Conservation (phyloP, 257 asterid genomes). For the Nicotiana benthamiana region DNA sequence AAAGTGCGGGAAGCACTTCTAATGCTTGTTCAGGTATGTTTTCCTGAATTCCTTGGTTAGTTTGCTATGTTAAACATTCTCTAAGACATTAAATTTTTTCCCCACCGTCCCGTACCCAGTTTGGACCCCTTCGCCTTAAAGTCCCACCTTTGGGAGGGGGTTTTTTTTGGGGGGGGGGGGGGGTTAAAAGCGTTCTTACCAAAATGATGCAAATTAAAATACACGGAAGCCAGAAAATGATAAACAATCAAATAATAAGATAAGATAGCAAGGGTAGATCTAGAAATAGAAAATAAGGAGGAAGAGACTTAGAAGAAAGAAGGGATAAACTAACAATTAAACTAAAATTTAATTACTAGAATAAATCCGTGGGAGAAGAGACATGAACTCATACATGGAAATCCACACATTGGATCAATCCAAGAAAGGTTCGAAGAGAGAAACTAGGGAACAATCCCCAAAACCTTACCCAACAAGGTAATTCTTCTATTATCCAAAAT, state of each 20-base stretch:
- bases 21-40: conserved; percentile 70
- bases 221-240: not conserved
- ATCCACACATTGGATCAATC: not conserved
- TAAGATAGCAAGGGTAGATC: not conserved
- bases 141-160: no score
- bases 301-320: not conserved
- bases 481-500: no score
- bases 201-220: no score
- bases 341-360: not conserved
- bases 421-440: not conserved
- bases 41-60: not conserved
- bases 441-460: not conserved
- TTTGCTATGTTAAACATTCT: not conserved
- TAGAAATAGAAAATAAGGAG: not conserved
- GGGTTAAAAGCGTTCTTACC: no score
- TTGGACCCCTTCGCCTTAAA: no score
- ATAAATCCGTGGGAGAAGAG: not conserved
- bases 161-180: no score
- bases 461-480: no score
- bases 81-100: not conserved
- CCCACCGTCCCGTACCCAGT: no score
- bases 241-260: not conserved
- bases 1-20: conserved; percentile 82
- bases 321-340: not conserved
- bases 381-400: not conserved